These are phyloP conservation scores for Cercophora newfieldiana DNA, from an alignment of 495 filamentous ascomycete species.

Conservation along the genomic window DNA sequence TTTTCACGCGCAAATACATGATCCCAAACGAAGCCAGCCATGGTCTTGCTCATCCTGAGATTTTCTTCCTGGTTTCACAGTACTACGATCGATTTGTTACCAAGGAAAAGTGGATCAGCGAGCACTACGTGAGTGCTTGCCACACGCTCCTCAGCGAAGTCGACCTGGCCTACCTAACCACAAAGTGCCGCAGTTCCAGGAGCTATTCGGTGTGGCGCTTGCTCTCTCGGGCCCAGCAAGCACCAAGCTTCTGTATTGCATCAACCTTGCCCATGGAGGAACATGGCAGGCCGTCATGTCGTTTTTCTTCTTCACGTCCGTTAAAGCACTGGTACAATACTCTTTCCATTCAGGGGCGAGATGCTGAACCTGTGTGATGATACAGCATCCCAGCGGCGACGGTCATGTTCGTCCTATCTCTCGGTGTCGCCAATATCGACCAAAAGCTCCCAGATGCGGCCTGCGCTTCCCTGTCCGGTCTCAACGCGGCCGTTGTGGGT, in stretches of 20 bases:
- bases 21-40: too few species aligned
- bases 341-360: neutral
- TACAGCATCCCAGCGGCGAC: conserved; percentile 69
- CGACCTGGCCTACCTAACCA: neutral
- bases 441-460: conserved; percentile 62
- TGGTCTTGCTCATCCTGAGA: neutral
- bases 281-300: conserved; percentile 60
- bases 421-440: conserved; percentile 65
- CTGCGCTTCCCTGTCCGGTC: conserved; percentile 74
- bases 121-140: conserved; percentile 48
- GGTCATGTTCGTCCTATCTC: conserved; percentile 70
- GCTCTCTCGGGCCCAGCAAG: conserved; percentile 73
- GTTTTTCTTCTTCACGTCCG: conserved; percentile 70
- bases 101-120: conserved; percentile 70
- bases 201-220: conserved; percentile 79
- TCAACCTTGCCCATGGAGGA: conserved; percentile 67
- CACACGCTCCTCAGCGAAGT: neutral
- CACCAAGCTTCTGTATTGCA: conserved; percentile 79
- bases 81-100: conserved; percentile 67
- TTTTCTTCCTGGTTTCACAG: conserved; percentile 22
- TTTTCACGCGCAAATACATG: too few species aligned
- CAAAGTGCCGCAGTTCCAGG: conserved; percentile 55
- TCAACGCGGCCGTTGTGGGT: conserved; percentile 78
- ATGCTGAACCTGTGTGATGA: neutral
- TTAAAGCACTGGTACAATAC: too few species aligned